phyloP scores from a whole-genome alignment of 305 asterid genomes.

The Rubia tinctorum region DNA sequence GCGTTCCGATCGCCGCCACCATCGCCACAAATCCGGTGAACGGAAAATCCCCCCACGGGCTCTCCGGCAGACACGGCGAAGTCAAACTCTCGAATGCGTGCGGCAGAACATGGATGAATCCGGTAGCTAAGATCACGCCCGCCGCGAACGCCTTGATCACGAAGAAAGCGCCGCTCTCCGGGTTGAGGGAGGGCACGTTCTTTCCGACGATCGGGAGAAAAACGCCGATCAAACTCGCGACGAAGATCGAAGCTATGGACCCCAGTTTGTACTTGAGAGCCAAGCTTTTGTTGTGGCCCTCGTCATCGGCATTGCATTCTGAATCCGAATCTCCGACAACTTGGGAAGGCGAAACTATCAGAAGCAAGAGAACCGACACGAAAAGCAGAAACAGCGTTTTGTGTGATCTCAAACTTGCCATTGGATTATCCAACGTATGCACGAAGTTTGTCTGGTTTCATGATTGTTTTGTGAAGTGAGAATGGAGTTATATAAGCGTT shows the following conservation, averaged over 20 bases:
- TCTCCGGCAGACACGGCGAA: not conserved
- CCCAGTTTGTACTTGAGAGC: constrained; percentile 1
- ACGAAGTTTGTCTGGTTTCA: too few species aligned
- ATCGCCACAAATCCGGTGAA: not conserved
- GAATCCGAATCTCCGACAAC: not conserved
- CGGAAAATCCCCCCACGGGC: not conserved
- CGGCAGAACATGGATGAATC: not conserved
- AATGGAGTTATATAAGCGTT: too few species aligned
- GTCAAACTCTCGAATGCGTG: not conserved
- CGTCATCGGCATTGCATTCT: not conserved
- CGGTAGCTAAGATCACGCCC: not conserved
- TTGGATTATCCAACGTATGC: too few species aligned
- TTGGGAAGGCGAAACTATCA: not conserved
- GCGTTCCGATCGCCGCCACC: not conserved
- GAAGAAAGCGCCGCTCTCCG: not conserved
- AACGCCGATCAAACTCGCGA: constrained; percentile 8
- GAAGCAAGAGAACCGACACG: not conserved
- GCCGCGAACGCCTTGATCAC: not conserved
- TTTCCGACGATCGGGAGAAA: not conserved
- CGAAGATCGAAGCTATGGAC: constrained; percentile 1
- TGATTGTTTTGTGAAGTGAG: too few species aligned
- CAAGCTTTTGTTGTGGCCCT: not conserved
- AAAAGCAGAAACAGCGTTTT: not conserved
- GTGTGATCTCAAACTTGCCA: not conserved
- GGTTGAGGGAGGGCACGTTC: not conserved